Conservation (phyloP, 257 asterid genomes). For the Coffea eugenioides region DNA sequence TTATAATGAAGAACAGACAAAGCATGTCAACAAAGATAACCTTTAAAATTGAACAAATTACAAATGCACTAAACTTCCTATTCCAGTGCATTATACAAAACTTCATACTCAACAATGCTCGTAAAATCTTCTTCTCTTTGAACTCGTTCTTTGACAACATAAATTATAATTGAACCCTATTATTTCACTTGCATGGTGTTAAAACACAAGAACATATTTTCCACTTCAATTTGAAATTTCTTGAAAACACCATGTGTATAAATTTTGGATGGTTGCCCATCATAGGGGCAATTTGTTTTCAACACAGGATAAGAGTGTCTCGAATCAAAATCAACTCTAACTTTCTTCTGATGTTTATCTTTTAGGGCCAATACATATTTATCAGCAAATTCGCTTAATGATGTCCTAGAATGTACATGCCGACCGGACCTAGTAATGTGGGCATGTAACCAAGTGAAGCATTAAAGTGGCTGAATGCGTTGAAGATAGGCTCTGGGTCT, state of each 20-base stretch:
- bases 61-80: not conserved
- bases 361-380: not conserved
- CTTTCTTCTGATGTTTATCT: not conserved
- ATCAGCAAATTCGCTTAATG: not conserved
- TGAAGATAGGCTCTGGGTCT: too few species aligned
- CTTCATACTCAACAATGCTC: not conserved
- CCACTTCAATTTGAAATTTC: not conserved
- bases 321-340: not conserved
- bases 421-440: too few species aligned
- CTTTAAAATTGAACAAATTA: too few species aligned
- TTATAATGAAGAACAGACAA: too few species aligned
- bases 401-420: not conserved
- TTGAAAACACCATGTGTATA: not conserved
- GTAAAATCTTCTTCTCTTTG: not conserved
- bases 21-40: too few species aligned
- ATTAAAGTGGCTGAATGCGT: too few species aligned
- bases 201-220: not conserved
- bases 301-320: not conserved
- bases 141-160: not conserved
- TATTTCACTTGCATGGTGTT: not conserved
- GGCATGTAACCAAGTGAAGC: too few species aligned
- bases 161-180: not conserved
- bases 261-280: not conserved
- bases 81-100: not conserved
- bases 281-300: not conserved